These are phyloP conservation scores for Citrus cavaleriei DNA, from an alignment of 345 rosid genomes.

Conservation along the genomic window DNA sequence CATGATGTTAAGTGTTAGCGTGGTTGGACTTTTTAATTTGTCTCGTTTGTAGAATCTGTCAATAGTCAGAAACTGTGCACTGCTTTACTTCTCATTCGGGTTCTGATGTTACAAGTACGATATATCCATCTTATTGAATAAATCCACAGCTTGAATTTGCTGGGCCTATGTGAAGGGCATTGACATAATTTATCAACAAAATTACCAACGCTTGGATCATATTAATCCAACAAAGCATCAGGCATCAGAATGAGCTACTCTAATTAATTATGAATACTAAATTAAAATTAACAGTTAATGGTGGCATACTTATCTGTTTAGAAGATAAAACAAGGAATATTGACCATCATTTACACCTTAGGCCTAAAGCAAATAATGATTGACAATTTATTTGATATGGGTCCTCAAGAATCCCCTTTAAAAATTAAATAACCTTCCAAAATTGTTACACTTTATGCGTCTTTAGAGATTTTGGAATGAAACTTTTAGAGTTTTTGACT, in stretches of 20 bases:
- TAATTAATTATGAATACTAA: too few relatives aligned
- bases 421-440: background rate
- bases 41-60: background rate
- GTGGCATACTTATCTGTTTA: background rate
- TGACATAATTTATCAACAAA: background rate
- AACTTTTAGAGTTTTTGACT: background rate
- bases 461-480: background rate
- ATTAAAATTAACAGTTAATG: background rate
- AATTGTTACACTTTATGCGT: background rate
- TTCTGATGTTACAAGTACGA: background rate
- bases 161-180: background rate
- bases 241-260: background rate
- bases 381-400: background rate
- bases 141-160: background rate
- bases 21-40: background rate
- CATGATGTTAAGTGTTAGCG: background rate
- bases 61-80: background rate
- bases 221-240: background rate
- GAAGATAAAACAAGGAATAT: background rate
- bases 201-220: background rate
- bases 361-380: background rate
- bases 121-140: background rate
- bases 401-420: background rate
- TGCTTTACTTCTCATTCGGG: background rate
- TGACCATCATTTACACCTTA: background rate